phyloP scores from a whole-genome alignment of 306 rosid species.

The Fragaria nilgerrensis region DNA sequence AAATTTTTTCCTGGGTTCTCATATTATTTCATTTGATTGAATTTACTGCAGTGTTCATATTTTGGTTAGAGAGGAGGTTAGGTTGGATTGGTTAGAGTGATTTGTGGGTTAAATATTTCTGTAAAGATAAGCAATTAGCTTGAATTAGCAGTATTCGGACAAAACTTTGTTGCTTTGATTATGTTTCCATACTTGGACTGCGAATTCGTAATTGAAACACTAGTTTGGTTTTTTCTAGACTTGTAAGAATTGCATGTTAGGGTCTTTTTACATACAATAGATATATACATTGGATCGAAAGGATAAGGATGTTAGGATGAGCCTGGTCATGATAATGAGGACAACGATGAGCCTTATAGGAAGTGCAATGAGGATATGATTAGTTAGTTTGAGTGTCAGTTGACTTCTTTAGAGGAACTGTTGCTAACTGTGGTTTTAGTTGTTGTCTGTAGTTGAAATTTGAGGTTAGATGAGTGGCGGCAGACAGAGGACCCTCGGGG shows the following conservation, averaged over 20 bases:
- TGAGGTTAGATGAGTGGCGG: conserved; percentile 55
- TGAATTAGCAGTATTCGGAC: neutral
- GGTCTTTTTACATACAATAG: neutral
- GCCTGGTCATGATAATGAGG: neutral
- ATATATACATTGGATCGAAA: neutral
- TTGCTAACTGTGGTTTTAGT: neutral
- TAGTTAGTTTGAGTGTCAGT: neutral
- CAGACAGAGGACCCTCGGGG: conserved; percentile 64
- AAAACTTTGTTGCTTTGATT: neutral
- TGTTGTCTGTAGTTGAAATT: conserved; percentile 13
- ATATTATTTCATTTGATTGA: neutral
- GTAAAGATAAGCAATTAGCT: neutral
- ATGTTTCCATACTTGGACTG: neutral
- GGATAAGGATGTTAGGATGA: neutral
- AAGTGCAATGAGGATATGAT: neutral
- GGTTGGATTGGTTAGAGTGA: neutral
- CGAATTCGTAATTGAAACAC: too few species aligned
- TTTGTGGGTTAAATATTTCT: neutral
- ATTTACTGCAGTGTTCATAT: neutral
- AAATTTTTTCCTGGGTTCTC: neutral
- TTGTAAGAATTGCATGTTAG: neutral
- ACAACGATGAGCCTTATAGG: neutral
- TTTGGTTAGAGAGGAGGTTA: neutral
- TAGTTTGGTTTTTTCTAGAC: neutral
- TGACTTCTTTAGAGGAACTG: neutral